Conservation (phyloP, 352 stramenopile species). For the Phytophthora citricola region DNA sequence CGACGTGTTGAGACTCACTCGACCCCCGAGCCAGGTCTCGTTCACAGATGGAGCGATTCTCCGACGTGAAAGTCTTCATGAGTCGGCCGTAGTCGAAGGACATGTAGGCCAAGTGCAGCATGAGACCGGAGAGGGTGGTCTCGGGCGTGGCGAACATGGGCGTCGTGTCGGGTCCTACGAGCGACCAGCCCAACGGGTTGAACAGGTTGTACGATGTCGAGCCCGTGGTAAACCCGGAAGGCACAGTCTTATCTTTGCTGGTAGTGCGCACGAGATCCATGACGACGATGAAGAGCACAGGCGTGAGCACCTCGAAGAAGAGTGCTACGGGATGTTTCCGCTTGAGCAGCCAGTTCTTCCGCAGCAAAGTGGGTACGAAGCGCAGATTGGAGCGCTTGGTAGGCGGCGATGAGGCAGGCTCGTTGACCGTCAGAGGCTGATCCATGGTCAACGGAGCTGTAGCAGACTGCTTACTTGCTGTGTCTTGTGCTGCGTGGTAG, state of each 20-base stretch:
- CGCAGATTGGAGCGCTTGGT: slow-evolving; percentile 36
- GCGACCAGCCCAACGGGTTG: slow-evolving; percentile 33
- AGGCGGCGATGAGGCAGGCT: not conserved
- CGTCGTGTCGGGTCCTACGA: slow-evolving; percentile 40
- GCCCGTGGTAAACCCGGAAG: slow-evolving; percentile 43
- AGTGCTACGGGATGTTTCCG: slow-evolving; percentile 56
- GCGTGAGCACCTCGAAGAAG: slow-evolving; percentile 66
- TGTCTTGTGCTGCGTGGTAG: not conserved
- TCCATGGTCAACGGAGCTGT: slow-evolving; percentile 12
- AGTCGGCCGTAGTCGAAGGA: slow-evolving; percentile 35
- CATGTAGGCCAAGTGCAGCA: slow-evolving; percentile 54
- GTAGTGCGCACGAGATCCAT: slow-evolving; percentile 61
- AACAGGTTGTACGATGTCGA: slow-evolving; percentile 55
- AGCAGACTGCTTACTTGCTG: not conserved
- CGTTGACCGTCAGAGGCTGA: slow-evolving; percentile 29
- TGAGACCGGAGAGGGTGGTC: slow-evolving; percentile 63
- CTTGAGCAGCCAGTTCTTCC: slow-evolving; percentile 87
- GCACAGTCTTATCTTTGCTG: slow-evolving; percentile 41
- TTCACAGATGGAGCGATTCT: slow-evolving; percentile 36
- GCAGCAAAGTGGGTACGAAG: slow-evolving; percentile 65
- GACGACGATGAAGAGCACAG: slow-evolving; percentile 64
- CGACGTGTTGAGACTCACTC: slow-evolving; percentile 37
- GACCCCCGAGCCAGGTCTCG: slow-evolving; percentile 19
- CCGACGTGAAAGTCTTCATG: slow-evolving; percentile 43
- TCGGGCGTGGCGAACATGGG: slow-evolving; percentile 56